Base-by-base conservation (phyloP, 805 yeast species). In the Maudiozyma bulderi region DNA sequence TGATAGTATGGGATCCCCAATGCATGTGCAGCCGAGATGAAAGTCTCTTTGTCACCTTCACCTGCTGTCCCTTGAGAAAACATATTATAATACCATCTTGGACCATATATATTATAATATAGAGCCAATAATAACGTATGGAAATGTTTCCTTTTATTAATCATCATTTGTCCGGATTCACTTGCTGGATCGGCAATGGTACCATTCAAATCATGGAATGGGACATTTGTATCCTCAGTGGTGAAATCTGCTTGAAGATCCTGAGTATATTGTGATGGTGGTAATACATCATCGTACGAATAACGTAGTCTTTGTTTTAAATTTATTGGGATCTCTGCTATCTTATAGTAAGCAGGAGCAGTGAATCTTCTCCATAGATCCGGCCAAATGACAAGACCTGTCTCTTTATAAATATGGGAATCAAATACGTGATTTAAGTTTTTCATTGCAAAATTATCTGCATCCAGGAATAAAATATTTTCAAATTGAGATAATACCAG, bases 301-400 rank as follows among this genome's bases (percentile, higher is more conserved):
- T 57, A 54, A 64, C 77, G 50, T 51, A 68, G 68, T 14, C 65
- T 68, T 48, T 54, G 68, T 50, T 54, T 69, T 44, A 60, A 55
- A 29, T 76, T 73, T 1, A 78, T 68, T 45, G 43, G 20, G 5
- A 42, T 69, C 2, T 80, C 85, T 0, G 86, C 86, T 54, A 87
- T 80, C 31, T 78, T 75, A 64, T 84, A 87, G 57, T 75, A 83
- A 34, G 68, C 67, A 5, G 95, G 95, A 1, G 86, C 78, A 1
- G 90, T 85, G 8, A 90, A 80, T 53, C 95, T 74, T 63, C 82
- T 77, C 95, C 95, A 87, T 63, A 81, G 86, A 65, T 87, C 96
- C 1, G 95, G 95, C 91, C 95, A 87, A 26, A 80, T 63, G 29
- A 81, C 67, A 60, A 78, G 66, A 51, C 82, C 78, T 50, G 71